Base-by-base conservation (phyloP, 148 eudicot species). In the Camellia lanceoleosa region DNA sequence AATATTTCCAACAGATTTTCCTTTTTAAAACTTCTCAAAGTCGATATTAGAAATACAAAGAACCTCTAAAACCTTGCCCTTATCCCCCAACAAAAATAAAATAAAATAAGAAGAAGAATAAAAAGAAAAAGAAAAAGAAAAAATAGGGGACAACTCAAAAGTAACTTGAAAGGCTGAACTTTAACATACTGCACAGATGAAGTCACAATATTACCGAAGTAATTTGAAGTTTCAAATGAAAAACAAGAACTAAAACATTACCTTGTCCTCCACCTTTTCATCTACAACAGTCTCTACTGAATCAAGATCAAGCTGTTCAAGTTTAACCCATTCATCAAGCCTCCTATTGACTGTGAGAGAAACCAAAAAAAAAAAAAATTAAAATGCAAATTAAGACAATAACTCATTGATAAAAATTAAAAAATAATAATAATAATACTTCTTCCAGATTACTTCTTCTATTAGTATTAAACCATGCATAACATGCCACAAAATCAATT, bases 191-290 rank as follows among this genome's bases (percentile, higher is more conserved):
- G 47, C 11, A 43, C 2, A 46, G 20, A 4, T 19, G 23, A 42
- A 23, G 7, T 46, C 56, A 5, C 20, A 75, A 30, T 38, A 74
- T 1, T 38, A 30, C 7, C 3, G 44, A 23, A 69, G 18, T 3
- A 69, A 59, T 4, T 77, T 20, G 44, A 71, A 82, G 58, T 42
- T 70, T 54, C 54, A 82, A 62, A 75, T 23, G 59, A n/a, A 75
- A n/a, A 56, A 41, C 11, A 56, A 54, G 47, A 55, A 44, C 43
- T 52, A 68, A 75, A 62, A 71, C 73, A 67, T 70, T 89, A 95
- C 99, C 99, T 95, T 95, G 76, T 95, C 97, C 85, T 95, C 99
- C 79, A 95, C 99, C 84, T 95, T 95, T 65, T 93, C 99, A 84
- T 95, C 99, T 68, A 95, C 94, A 85, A 89, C 97, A 72, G 96